Evolutionary conservation across 192 early-diverging fungal genomes (phyloP), one percentile per base, ranked within the genome.

Genomic region (Coemansia sp.): DNA sequence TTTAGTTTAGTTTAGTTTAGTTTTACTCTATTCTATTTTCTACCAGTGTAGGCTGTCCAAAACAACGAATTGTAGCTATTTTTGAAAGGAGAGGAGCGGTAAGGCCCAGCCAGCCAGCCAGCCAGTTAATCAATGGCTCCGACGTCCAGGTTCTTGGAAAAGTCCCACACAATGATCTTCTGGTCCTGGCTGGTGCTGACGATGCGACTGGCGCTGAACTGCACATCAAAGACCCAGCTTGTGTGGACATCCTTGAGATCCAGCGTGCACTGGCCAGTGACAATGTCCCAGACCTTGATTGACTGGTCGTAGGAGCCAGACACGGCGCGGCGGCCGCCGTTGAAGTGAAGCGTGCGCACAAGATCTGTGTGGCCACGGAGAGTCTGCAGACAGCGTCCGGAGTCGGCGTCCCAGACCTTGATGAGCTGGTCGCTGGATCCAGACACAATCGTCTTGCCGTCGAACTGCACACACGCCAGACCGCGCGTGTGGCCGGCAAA

Each of bases 171-270:
- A 9, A 86, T 53, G 38, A 86, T 84, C 52, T 86, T 86, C 26
- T 78, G 78, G 71, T 86, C 91, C 78, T 90, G 91, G 61, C 88
- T 89, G 6, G 86, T 76, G 65, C 80, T 91, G 63, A 98, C 88
- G 61, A 99, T 95, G 65, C 87, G 90, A 41, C 85, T 89, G 6
- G 84, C 76, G 43, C 90, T 90, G 71, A 95, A 93, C 67, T 94
- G 92, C 12, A 99, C 91, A 83, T 98, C 94, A 88, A 98, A 99
- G 6, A 99, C 94, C 95, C 95, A 97, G 75, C 93, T 95, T 6
- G 88, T 86, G 72, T 97, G 95, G 12, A 88, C 91, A 40, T 86
- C 77, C 44, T 89, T 79, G 32, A 93, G 84, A 71, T 92, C 87
- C 54, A 92, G 60, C 39, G 93, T 71, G 58, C 94, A 88, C 56